A percentile compares a stretch with the other conserved stretches of the same genome.
phyloP scores from a whole-genome alignment of 768 basidiomycete species.

The Leucosporidium yakuticum region DNA sequence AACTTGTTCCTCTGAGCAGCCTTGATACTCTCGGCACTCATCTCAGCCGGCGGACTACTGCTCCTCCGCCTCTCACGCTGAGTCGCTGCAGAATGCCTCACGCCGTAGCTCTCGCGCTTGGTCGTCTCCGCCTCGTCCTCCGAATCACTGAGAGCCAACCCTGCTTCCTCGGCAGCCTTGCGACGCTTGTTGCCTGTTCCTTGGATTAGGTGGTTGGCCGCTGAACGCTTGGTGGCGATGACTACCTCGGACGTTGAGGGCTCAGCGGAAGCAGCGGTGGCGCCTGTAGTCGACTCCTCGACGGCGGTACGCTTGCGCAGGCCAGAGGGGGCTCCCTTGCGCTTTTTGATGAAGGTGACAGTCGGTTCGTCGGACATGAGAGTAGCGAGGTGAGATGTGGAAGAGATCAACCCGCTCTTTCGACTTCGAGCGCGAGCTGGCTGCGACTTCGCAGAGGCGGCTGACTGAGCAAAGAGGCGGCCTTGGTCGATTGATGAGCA shows the following conservation, averaged over 20 bases:
- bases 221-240: conserved; percentile 63
- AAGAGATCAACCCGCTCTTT: too few relatives aligned
- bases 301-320: conserved; percentile 53
- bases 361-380: conserved; percentile 21
- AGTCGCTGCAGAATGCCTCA: conserved; percentile 67
- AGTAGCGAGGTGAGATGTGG: too few relatives aligned
- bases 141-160: conserved; percentile 47
- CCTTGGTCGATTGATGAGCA: too few relatives aligned
- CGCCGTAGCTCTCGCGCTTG: conserved; percentile 33
- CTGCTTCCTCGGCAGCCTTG: conserved; percentile 49
- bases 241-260: conserved; percentile 51
- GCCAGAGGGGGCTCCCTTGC: conserved; percentile 69
- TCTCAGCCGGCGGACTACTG: conserved; percentile 65
- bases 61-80: conserved; percentile 64
- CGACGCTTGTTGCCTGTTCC: conserved; percentile 62
- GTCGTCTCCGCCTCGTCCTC: conserved; percentile 52
- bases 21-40: conserved; percentile 68
- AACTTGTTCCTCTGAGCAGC: conserved; percentile 55
- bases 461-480: too few relatives aligned
- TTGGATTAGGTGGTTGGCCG: conserved; percentile 67
- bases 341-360: conserved; percentile 86
- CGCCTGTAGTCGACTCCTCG: conserved; percentile 56
- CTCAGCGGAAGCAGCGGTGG: not conserved
- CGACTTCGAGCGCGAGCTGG: too few relatives aligned
- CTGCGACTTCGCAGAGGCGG: too few relatives aligned